Evolutionary conservation across 768 basidiomycete genomes (phyloP).

Genomic region (Xerocomus spinulosus): DNA sequence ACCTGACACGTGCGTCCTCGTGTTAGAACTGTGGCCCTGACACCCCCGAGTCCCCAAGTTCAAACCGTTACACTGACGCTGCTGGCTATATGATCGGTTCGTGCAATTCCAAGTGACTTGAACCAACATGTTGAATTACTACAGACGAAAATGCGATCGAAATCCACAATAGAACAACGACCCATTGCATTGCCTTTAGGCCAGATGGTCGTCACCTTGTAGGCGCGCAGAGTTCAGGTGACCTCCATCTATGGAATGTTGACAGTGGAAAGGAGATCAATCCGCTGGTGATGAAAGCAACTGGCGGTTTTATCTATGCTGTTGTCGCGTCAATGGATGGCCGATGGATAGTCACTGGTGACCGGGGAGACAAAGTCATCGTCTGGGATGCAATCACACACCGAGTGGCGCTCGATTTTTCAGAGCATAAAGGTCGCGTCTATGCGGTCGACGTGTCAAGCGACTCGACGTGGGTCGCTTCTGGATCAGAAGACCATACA

Average conservation of each 20-base stretch:
- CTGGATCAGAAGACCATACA: background rate
- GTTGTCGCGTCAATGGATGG: background rate
- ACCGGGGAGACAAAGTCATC: background rate
- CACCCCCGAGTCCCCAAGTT: too few species aligned
- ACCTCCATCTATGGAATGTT: background rate
- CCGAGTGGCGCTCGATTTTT: background rate
- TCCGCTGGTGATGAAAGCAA: background rate
- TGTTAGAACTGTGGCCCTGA: too few species aligned
- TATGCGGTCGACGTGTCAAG: background rate
- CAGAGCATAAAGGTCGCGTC: background rate
- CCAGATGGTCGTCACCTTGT: background rate
- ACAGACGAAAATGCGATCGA: background rate
- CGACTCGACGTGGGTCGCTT: background rate
- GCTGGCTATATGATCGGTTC: background rate
- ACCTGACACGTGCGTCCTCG: too few species aligned
- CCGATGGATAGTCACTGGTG: conserved; percentile 1
- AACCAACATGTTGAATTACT: too few species aligned
- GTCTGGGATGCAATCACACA: background rate
- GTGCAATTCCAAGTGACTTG: too few species aligned
- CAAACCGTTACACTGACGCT: too few species aligned
- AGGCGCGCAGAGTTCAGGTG: background rate
- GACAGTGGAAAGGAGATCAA: background rate
- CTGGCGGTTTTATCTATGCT: background rate
- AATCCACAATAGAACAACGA: background rate
- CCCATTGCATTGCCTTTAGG: background rate